These are phyloP conservation scores for Exophiala aquamarina DNA, from an alignment of 2,329 filamentous ascomycete species.

Conservation along the genomic window DNA sequence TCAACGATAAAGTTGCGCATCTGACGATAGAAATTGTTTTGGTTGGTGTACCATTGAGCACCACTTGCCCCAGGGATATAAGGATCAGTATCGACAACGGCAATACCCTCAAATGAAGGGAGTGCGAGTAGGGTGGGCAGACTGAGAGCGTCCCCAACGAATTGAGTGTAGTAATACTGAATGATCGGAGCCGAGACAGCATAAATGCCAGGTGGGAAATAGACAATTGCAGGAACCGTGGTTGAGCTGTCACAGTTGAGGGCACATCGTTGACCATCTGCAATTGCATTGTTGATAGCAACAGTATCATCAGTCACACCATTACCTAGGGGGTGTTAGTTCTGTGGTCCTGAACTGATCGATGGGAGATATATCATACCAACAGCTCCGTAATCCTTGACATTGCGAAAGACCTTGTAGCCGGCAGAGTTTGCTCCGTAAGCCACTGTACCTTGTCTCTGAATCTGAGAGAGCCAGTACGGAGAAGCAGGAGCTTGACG, in stretches of 20 bases:
- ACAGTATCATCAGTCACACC: slow-evolving; percentile 77
- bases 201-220: slow-evolving; percentile 89
- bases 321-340: slow-evolving; percentile 50
- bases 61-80: slow-evolving; percentile 63
- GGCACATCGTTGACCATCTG: slow-evolving; percentile 76
- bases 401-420: slow-evolving; percentile 76
- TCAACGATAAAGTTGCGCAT: slow-evolving; percentile 82
- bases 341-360: slow-evolving; percentile 18
- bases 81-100: slow-evolving; percentile 83
- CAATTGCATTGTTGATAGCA: slow-evolving; percentile 83
- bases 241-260: slow-evolving; percentile 80
- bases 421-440: slow-evolving; percentile 45
- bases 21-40: slow-evolving; percentile 81
- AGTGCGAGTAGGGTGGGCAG: slow-evolving; percentile 74
- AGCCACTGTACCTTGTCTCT: slow-evolving; percentile 67
- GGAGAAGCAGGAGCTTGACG: slow-evolving; percentile 19
- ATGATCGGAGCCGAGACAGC: slow-evolving; percentile 75
- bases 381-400: slow-evolving; percentile 71
- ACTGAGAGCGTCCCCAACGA: slow-evolving; percentile 75
- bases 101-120: slow-evolving; percentile 75
- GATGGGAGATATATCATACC: slow-evolving; percentile 53
- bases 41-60: slow-evolving; percentile 75
- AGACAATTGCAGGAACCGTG: slow-evolving; percentile 79
- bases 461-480: slow-evolving; percentile 73
- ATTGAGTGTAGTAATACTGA: slow-evolving; percentile 90